Conservation (phyloP, 2,329 filamentous ascomycete genomes). For the Metarhizium sp. region DNA sequence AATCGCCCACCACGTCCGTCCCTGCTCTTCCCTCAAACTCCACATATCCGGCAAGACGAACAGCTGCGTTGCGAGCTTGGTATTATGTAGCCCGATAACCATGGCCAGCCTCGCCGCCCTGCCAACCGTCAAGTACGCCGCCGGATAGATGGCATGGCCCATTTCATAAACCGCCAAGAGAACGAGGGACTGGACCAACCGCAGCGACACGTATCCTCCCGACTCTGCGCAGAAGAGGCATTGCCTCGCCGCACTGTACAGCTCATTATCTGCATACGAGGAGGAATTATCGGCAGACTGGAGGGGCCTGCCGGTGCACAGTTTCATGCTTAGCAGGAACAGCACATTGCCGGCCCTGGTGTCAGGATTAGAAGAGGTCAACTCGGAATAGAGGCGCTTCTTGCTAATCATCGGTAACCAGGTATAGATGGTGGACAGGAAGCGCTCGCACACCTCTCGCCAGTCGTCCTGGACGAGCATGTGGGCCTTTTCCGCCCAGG, state of each 20-base stretch:
- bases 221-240: too few species aligned
- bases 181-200: slow-evolving; percentile 2
- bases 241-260: slow-evolving; percentile 3
- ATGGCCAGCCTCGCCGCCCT: slow-evolving; percentile 9
- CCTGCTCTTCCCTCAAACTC: slow-evolving; percentile 11
- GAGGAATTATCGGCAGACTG: background rate
- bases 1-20: slow-evolving; percentile 13
- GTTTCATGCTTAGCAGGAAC: slow-evolving; percentile 12
- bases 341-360: slow-evolving; percentile 1
- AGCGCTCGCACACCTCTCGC: background rate
- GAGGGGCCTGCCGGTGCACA: slow-evolving; percentile 3
- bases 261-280: background rate
- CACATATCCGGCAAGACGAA: slow-evolving; percentile 10
- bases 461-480: too few species aligned
- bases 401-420: slow-evolving; percentile 12
- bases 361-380: background rate
- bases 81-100: slow-evolving; percentile 2
- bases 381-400: slow-evolving; percentile 7
- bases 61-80: slow-evolving; percentile 3
- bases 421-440: slow-evolving; percentile 8
- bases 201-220: too few species aligned
- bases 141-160: slow-evolving; percentile 8
- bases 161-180: slow-evolving; percentile 1
- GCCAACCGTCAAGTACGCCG: slow-evolving; percentile 11
- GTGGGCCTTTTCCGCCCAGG: too few species aligned